Conservation (phyloP, 208 protist genomes). For the Endotrypanum monterogeii region DNA sequence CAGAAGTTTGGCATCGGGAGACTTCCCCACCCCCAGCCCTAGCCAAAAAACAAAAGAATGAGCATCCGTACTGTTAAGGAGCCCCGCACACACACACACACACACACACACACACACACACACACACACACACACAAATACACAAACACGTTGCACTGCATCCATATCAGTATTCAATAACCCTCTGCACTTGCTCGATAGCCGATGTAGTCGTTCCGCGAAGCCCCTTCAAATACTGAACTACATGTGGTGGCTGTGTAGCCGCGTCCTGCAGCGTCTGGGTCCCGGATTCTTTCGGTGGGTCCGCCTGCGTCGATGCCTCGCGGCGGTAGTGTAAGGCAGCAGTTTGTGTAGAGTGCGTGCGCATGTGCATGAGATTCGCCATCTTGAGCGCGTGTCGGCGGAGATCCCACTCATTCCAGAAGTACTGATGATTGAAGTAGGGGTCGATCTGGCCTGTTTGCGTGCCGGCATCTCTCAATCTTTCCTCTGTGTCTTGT, state of each 20-base stretch:
- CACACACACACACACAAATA: neutral
- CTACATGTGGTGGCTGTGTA: conserved; percentile 74
- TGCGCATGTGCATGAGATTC: conserved; percentile 89
- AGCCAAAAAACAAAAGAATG: neutral
- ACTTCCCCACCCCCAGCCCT: neutral
- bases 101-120: neutral
- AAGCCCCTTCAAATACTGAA: conserved; percentile 91
- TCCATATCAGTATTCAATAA: conserved; percentile 68
- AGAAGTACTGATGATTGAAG: conserved; percentile 90
- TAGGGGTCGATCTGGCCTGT: conserved; percentile 89
- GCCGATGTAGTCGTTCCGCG: conserved; percentile 74
- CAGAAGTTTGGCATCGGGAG: neutral
- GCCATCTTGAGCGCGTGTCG: conserved; percentile 90
- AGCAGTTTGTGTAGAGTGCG: conserved; percentile 81
- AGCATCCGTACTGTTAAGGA: no score
- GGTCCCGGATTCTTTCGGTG: conserved; percentile 59
- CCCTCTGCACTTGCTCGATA: conserved; percentile 81
- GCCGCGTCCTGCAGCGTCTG: conserved; percentile 88
- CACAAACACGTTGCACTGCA: neutral
- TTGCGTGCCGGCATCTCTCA: conserved; percentile 63
- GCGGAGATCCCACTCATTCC: conserved; percentile 94
- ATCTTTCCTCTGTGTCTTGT: neutral
- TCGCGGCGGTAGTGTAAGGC: conserved; percentile 85
- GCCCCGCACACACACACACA: no score
- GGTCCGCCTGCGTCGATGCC: conserved; percentile 77